A percentile compares a stretch with the other conserved stretches of the same genome.
Conservation (phyloP, 2,329 filamentous ascomycete species). For the Talaromyces rugulosus region DNA sequence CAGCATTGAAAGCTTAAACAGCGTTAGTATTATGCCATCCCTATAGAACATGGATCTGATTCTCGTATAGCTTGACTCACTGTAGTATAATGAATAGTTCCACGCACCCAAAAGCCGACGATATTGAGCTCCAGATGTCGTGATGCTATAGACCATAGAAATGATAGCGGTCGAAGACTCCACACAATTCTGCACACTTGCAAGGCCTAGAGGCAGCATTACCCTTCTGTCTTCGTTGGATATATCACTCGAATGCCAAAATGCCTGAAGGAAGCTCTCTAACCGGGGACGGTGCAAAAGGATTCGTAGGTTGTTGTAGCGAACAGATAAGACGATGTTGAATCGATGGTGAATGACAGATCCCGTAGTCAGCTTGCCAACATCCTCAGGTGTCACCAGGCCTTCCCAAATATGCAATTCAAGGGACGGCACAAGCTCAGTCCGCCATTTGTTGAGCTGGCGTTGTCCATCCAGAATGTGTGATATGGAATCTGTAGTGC, state of each 20-base stretch:
- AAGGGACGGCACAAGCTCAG: constrained; percentile 26
- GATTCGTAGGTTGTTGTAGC: constrained; percentile 40
- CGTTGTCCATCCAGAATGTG: constrained; percentile 38
- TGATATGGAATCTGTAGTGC: constrained; percentile 21
- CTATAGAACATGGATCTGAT: not conserved
- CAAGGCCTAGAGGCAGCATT: constrained; percentile 27
- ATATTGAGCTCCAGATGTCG: constrained; percentile 15
- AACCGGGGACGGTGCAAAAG: constrained; percentile 41
- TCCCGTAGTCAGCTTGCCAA: constrained; percentile 2
- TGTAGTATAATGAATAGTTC: constrained; percentile 32
- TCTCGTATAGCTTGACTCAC: constrained; percentile 17
- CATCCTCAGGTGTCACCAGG: constrained; percentile 13
- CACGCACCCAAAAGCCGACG: constrained; percentile 26
- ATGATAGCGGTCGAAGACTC: constrained; percentile 31
- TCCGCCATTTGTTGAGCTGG: constrained; percentile 36
- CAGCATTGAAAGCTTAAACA: not conserved
- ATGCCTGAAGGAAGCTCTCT: constrained; percentile 32
- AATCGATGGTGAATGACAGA: constrained; percentile 27
- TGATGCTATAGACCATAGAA: constrained; percentile 19
- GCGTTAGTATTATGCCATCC: not conserved
- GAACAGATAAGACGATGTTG: constrained; percentile 40
- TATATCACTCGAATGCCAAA: constrained; percentile 2
- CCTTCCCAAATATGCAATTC: constrained; percentile 21
- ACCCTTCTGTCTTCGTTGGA: constrained; percentile 12
- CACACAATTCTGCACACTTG: constrained; percentile 29